Evolutionary conservation across 176 grass and related monocot genomes (phyloP).

Genomic region (Oryza punctata): DNA sequence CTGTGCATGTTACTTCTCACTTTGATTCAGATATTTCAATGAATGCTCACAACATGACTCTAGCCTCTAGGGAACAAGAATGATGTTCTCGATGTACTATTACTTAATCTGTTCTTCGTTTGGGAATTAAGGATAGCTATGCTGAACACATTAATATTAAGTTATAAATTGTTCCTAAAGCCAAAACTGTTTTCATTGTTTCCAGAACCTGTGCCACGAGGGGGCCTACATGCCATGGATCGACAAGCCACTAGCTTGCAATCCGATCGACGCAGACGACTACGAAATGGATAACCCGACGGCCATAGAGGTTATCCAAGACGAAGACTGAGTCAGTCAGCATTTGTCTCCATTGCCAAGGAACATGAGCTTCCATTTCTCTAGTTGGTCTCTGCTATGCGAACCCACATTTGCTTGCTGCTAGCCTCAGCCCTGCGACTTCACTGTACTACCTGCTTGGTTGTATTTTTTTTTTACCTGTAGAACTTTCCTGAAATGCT

Average conservation of each 20-base stretch:
- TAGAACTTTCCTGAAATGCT: too few species aligned
- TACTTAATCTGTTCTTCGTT: not conserved
- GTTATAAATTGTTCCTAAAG: not conserved
- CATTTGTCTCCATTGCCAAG: not conserved
- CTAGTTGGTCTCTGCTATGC: not conserved
- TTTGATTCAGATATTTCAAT: not conserved
- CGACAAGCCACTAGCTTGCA: slow-evolving; percentile 40
- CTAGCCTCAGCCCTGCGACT: not conserved
- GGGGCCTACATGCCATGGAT: slow-evolving; percentile 78
- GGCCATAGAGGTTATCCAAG: not conserved
- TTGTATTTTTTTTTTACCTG: too few species aligned
- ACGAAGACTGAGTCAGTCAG: slow-evolving; percentile 19
- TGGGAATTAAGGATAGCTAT: not conserved
- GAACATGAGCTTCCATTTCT: not conserved
- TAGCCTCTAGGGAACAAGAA: not conserved
- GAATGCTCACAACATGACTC: not conserved
- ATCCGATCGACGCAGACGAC: slow-evolving; percentile 56
- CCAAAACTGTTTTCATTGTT: not conserved
- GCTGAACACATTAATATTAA: not conserved
- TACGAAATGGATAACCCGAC: slow-evolving; percentile 24
- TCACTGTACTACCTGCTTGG: too few species aligned
- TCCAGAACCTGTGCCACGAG: slow-evolving; percentile 76
- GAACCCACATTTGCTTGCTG: not conserved
- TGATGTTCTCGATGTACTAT: not conserved
- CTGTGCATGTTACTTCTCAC: not conserved